Evolutionary conservation across 2,329 filamentous ascomycete genomes (phyloP).

Genomic region (Paecilomyces dactylethromorphus): DNA sequence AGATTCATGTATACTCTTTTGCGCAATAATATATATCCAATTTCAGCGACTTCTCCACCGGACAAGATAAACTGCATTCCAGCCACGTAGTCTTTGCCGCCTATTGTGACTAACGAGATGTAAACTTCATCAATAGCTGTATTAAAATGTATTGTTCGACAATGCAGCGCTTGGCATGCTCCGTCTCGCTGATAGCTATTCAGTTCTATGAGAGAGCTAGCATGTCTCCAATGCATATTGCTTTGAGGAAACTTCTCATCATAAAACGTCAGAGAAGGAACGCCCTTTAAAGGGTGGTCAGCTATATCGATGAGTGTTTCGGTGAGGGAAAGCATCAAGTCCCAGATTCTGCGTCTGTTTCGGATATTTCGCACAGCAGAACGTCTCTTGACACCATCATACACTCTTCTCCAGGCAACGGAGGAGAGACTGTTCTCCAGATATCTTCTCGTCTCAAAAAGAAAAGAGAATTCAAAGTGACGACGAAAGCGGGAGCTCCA

Average conservation of each 20-base stretch:
- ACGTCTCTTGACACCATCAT: neutral
- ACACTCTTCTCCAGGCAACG: neutral
- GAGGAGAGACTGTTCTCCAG: neutral
- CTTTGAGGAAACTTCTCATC: neutral
- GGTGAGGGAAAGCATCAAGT: neutral
- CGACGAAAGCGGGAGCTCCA: neutral
- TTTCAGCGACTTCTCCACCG: neutral
- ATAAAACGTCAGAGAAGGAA: neutral
- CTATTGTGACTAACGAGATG: neutral
- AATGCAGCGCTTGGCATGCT: neutral
- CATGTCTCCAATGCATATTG: neutral
- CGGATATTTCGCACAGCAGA: neutral
- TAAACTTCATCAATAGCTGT: neutral
- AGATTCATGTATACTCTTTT: neutral
- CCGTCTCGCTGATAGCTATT: neutral
- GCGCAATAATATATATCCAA: neutral
- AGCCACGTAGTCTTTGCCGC: neutral
- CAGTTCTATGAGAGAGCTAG: neutral
- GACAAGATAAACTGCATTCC: neutral
- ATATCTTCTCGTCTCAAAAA: neutral
- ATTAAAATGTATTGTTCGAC: neutral
- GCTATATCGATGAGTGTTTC: neutral
- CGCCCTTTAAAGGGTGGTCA: neutral
- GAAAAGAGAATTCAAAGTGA: neutral
- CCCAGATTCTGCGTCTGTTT: neutral